phyloP scores from a whole-genome alignment of 2,329 filamentous ascomycete genomes.

The Monosporascus sp. region DNA sequence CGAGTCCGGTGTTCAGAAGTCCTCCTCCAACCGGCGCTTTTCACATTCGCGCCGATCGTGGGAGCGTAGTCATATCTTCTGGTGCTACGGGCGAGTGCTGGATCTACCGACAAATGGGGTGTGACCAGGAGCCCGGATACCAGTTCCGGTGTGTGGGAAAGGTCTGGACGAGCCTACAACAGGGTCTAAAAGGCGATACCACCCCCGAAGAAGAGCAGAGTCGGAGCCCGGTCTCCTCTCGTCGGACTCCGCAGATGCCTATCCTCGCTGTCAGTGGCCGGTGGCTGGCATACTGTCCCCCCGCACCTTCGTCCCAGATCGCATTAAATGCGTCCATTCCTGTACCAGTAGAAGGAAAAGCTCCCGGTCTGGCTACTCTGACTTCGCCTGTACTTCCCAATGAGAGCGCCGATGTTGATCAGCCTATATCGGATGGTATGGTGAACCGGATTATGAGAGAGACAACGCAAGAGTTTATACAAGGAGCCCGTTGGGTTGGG shows the following conservation, averaged over 20 bases:
- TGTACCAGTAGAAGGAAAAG: slow-evolving; percentile 48
- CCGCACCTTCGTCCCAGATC: slow-evolving; percentile 64
- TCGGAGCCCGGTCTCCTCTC: slow-evolving; percentile 30
- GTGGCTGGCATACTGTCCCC: slow-evolving; percentile 74
- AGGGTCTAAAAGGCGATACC: slow-evolving; percentile 43
- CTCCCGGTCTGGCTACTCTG: slow-evolving; percentile 52
- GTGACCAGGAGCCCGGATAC: slow-evolving; percentile 35
- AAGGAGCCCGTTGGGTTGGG: slow-evolving; percentile 68
- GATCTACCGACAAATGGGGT: slow-evolving; percentile 55
- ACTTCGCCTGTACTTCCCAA: slow-evolving; percentile 65
- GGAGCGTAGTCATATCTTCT: slow-evolving; percentile 69
- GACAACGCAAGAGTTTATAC: slow-evolving; percentile 71
- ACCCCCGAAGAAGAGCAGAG: slow-evolving; percentile 41
- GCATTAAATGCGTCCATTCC: slow-evolving; percentile 63
- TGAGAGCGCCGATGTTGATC: slow-evolving; percentile 62
- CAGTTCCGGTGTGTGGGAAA: slow-evolving; percentile 71
- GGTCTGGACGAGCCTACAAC: slow-evolving; percentile 82
- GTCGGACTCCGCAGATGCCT: slow-evolving; percentile 50
- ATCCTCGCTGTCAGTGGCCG: slow-evolving; percentile 64
- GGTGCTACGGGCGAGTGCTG: slow-evolving; percentile 83
- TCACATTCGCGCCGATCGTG: slow-evolving; percentile 65
- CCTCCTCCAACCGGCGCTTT: slow-evolving; percentile 69
- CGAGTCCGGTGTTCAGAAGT: slow-evolving; percentile 59
- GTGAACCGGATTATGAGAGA: slow-evolving; percentile 74
- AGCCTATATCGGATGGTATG: slow-evolving; percentile 65